Percentiles rank a stretch among this genome's conserved stretches.
Evolutionary conservation across 139 green algal species (phyloP).

Genomic region (Pseudopediastrum boryanum): DNA sequence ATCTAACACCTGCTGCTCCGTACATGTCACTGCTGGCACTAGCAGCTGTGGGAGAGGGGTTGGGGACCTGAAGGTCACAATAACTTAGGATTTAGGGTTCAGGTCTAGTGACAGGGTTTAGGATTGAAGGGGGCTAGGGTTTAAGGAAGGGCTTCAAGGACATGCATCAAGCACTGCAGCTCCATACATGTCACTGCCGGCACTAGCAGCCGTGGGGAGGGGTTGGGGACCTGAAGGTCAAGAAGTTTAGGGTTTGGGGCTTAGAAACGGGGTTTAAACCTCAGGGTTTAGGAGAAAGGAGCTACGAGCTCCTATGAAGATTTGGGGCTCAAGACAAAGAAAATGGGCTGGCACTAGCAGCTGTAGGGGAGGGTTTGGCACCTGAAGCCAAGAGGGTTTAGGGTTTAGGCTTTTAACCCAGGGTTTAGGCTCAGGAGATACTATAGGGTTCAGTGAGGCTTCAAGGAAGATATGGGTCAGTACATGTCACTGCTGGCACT

Average conservation of each 20-base stretch:
- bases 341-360: constrained; percentile 86
- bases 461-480: constrained; percentile 77
- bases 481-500: constrained; percentile 94
- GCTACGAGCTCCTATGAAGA: too few relatives aligned
- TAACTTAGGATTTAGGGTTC: background rate
- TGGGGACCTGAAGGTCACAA: constrained; percentile 76
- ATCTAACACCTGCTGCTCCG: constrained; percentile 86
- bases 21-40: constrained; percentile 94
- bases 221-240: constrained; percentile 83
- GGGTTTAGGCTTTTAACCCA: background rate
- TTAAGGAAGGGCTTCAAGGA: too few relatives aligned
- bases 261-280: too few relatives aligned
- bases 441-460: too few relatives aligned
- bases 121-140: too few relatives aligned
- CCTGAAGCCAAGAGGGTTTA: constrained; percentile 36
- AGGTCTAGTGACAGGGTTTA: too few relatives aligned
- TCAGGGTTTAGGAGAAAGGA: too few relatives aligned
- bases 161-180: constrained; percentile 92
- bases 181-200: constrained; percentile 94
- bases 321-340: too few relatives aligned
- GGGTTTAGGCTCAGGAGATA: too few relatives aligned
- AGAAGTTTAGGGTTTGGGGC: background rate
- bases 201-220: constrained; percentile 93
- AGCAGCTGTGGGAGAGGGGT: constrained; percentile 92
- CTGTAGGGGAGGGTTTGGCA: constrained; percentile 95